phyloP scores from a whole-genome alignment of 2,329 filamentous ascomycete species.

The Claviceps fusiformis region DNA sequence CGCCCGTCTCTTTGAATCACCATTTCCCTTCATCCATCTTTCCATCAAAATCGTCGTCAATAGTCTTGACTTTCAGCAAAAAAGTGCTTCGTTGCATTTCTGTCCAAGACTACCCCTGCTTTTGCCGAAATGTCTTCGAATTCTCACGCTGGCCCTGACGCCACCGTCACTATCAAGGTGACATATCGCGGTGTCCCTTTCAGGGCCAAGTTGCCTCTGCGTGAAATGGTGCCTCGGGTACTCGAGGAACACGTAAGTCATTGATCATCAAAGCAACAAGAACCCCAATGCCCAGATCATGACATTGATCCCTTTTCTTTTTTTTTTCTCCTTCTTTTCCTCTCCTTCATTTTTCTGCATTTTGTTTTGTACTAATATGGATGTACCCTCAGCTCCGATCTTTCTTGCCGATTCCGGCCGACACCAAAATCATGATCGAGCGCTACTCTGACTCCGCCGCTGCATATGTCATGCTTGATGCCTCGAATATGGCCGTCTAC shows the following conservation, averaged over 20 bases:
- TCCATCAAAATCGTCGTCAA: not conserved
- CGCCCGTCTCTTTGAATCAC: not conserved
- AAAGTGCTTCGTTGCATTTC: not conserved
- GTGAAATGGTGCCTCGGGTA: slow-evolving; percentile 60
- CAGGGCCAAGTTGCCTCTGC: slow-evolving; percentile 79
- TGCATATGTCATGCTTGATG: slow-evolving; percentile 66
- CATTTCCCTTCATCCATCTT: not conserved
- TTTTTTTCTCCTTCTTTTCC: not conserved
- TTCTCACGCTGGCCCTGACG: slow-evolving; percentile 13
- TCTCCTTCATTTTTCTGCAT: not conserved
- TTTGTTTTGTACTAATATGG: not conserved
- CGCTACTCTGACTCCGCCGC: slow-evolving; percentile 90
- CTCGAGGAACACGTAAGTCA: slow-evolving; percentile 73
- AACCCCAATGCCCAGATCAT: too few relatives aligned
- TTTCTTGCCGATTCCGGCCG: slow-evolving; percentile 21
- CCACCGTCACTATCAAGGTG: slow-evolving; percentile 68
- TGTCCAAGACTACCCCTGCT: not conserved
- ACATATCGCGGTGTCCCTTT: slow-evolving; percentile 60
- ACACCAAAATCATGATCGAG: slow-evolving; percentile 51
- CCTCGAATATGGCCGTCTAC: slow-evolving; percentile 68
- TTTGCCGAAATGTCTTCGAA: slow-evolving; percentile 16
- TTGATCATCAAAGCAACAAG: not conserved
- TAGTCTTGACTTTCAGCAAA: not conserved
- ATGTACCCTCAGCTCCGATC: slow-evolving; percentile 18
- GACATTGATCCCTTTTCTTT: not conserved